phyloP scores from a whole-genome alignment of 768 basidiomycete species.

The Panaeolus cyanescens region DNA sequence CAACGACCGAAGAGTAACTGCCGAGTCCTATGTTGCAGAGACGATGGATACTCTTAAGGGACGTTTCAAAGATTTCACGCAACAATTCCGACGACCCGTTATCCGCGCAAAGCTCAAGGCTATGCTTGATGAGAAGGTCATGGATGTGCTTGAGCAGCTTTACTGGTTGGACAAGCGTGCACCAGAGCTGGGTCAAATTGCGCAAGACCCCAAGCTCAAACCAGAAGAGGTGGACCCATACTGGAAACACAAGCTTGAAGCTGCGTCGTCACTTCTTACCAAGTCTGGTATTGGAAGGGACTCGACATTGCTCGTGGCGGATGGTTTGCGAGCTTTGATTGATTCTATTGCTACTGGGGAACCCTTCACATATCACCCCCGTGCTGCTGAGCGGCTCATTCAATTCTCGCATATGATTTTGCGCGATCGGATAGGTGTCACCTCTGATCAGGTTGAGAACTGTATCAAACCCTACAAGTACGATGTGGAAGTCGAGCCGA shows the following conservation, averaged over 20 bases:
- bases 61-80: slow-evolving; percentile 83
- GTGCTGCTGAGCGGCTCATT: slow-evolving; percentile 84
- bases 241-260: slow-evolving; percentile 97
- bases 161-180: slow-evolving; percentile 95
- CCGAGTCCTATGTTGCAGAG: slow-evolving; percentile 98
- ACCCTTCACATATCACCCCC: slow-evolving; percentile 91
- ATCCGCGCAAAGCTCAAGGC: slow-evolving; percentile 86
- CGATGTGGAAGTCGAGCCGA: slow-evolving; percentile 90
- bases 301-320: slow-evolving; percentile 91
- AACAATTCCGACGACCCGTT: slow-evolving; percentile 85
- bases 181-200: slow-evolving; percentile 71
- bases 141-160: slow-evolving; percentile 95
- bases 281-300: slow-evolving; percentile 96
- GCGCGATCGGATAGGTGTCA: slow-evolving; percentile 88
- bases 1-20: slow-evolving; percentile 92
- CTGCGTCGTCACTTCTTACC: slow-evolving; percentile 89
- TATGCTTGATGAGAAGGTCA: slow-evolving; percentile 95
- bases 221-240: slow-evolving; percentile 82
- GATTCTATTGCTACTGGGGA: slow-evolving; percentile 87
- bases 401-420: slow-evolving; percentile 93
- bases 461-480: slow-evolving; percentile 99
- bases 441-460: slow-evolving; percentile 99
- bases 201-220: slow-evolving; percentile 67
- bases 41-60: slow-evolving; percentile 92
- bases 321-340: slow-evolving; percentile 87